Evolutionary conservation across 2,329 filamentous ascomycete species (phyloP), one percentile per base, ranked within the genome.

Genomic region (Fusarium torulosum): DNA sequence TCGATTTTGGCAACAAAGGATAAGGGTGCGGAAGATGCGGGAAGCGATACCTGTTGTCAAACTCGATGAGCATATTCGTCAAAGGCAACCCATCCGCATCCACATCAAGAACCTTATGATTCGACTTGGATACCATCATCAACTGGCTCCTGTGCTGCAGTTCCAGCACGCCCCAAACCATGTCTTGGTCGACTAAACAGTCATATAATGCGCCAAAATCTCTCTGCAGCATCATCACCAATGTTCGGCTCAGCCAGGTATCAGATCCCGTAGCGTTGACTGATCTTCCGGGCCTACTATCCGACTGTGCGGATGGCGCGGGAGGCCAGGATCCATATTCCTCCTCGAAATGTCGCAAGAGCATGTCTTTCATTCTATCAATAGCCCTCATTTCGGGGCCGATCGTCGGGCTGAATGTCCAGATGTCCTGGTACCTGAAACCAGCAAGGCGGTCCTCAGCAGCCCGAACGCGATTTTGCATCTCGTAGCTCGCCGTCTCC

Each of bases 161-260:
- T 72, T 90, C 88, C 0, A 84, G 85, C 20, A 84, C 84, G 55
- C 90, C 88, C 88, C 90, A 92, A 1, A 85, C 75, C 6, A 91
- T 84, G 45, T 91, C 86, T 7, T 88, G 84, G 74, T 92, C 86
- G 17, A 92, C 89, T 2, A 92, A 79, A 64, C 90, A 91, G 71
- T 92, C 89, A 70, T 92, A 92, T 3, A 92, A 78, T 0, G 87
- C 86, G 4, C 88, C 87, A 70, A 92, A 91, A 67, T 92, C 90
- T 31, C 80, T 81, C 66, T 90, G 88, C n/a, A 92, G 75, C 4
- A 80, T 80, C 45, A 84, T 81, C 1, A 83, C 83, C 19, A 91
- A 75, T 4, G 81, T 83, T 40, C 90, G 82, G 6, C 85, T 89
- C 14, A 92, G 80, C 89, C 89, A 91, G 38, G 81, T 80, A 11